phyloP scores from a whole-genome alignment of 352 stramenopile species.

The Saprolegnia parasitica region DNA sequence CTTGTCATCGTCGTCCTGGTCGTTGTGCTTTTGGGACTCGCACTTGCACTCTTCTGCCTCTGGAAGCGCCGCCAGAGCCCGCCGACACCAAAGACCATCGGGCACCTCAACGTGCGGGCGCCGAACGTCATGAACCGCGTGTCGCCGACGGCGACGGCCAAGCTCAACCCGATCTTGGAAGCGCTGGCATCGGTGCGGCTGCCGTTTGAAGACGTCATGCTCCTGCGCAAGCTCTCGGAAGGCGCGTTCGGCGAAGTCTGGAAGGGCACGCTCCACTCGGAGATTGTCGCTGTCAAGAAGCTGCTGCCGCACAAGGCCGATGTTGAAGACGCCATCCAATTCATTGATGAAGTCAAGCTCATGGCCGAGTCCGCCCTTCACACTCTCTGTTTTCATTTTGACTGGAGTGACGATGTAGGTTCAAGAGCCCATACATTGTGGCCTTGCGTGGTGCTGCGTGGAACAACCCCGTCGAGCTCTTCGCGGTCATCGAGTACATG shows the following conservation, averaged over 20 bases:
- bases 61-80: too few relatives aligned
- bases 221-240: slow-evolving; percentile 33
- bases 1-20: not conserved
- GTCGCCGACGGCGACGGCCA: not conserved
- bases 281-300: slow-evolving; percentile 45
- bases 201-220: not conserved
- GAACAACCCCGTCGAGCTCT: slow-evolving; percentile 47
- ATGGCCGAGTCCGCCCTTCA: slow-evolving; percentile 2
- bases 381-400: not conserved
- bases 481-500: slow-evolving; percentile 81
- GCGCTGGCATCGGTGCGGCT: not conserved
- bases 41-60: too few relatives aligned
- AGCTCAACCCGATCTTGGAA: not conserved
- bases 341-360: slow-evolving; percentile 29
- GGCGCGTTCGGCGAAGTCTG: slow-evolving; percentile 54
- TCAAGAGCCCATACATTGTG: slow-evolving; percentile 2
- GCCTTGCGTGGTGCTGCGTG: not conserved
- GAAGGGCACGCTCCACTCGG: slow-evolving; percentile 34
- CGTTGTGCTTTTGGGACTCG: too few relatives aligned
- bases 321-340: not conserved
- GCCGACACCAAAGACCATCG: not conserved
- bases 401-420: too few relatives aligned
- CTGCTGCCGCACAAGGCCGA: slow-evolving; percentile 29
- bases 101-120: slow-evolving; percentile 1
- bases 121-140: not conserved